Percentiles rank a stretch among this genome's conserved stretches.
Evolutionary conservation across 2,329 filamentous ascomycete genomes (phyloP).

Genomic region (Penicillium occitanis): DNA sequence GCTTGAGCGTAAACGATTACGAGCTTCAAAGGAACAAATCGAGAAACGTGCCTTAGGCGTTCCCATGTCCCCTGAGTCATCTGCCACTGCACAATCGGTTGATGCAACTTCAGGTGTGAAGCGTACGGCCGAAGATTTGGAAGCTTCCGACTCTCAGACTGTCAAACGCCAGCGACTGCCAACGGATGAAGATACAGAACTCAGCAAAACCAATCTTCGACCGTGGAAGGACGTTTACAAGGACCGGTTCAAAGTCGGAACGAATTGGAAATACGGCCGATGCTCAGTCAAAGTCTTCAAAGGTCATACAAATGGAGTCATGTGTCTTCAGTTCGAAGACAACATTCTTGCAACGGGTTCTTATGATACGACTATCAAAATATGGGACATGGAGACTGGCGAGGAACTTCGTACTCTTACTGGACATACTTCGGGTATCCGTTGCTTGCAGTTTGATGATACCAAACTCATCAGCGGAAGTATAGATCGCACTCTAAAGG

Average conservation of each 20-base stretch:
- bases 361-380: constrained; percentile 91
- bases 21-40: constrained; percentile 83
- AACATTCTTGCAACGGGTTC: constrained; percentile 90
- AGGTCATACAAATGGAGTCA: constrained; percentile 85
- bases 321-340: constrained; percentile 78
- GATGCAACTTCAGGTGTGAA: constrained; percentile 5
- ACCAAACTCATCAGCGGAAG: constrained; percentile 87
- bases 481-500: constrained; percentile 80
- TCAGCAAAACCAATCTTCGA: constrained; percentile 55
- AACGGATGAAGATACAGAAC: constrained; percentile 39
- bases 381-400: constrained; percentile 91
- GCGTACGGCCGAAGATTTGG: constrained; percentile 9
- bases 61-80: constrained; percentile 34
- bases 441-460: constrained; percentile 90
- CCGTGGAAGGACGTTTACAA: constrained; percentile 98
- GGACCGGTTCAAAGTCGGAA: constrained; percentile 91
- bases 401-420: constrained; percentile 79
- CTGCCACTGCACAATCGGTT: background rate
- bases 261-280: constrained; percentile 95
- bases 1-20: constrained; percentile 81
- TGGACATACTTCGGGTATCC: constrained; percentile 80
- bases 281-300: constrained; percentile 81
- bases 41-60: constrained; percentile 64
- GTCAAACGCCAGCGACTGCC: constrained; percentile 12
- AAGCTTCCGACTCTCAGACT: constrained; percentile 24